These are phyloP conservation scores for Penicillium rolfsii DNA, from an alignment of 2,329 filamentous ascomycete genomes.

Conservation along the genomic window DNA sequence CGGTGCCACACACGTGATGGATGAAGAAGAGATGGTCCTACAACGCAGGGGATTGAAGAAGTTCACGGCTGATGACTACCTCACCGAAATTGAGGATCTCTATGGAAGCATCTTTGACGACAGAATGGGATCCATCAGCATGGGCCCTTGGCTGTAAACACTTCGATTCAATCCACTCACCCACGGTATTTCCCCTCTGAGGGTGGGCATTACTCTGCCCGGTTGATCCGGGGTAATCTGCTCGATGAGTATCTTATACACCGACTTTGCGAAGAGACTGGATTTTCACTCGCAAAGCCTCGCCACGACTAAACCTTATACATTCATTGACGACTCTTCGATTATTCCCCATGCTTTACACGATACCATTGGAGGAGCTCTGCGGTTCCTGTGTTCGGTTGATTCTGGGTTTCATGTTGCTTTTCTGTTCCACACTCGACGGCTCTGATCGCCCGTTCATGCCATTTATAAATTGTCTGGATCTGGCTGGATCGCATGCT, in stretches of 20 bases:
- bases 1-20: slow-evolving; percentile 63
- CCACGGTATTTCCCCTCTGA: not conserved
- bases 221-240: slow-evolving; percentile 27
- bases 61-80: slow-evolving; percentile 80
- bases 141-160: slow-evolving; percentile 46
- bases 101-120: slow-evolving; percentile 64
- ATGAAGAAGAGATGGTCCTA: slow-evolving; percentile 76
- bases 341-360: slow-evolving; percentile 21
- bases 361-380: slow-evolving; percentile 30
- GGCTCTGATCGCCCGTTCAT: not conserved
- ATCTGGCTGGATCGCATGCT: not conserved
- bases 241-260: slow-evolving; percentile 14
- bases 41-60: slow-evolving; percentile 69
- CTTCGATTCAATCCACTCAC: slow-evolving; percentile 12
- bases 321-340: slow-evolving; percentile 28
- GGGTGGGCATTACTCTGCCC: slow-evolving; percentile 10
- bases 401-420: not conserved
- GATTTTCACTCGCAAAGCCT: slow-evolving; percentile 22
- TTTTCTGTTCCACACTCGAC: not conserved
- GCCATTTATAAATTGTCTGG: slow-evolving; percentile 6
- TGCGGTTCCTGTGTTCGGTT: slow-evolving; percentile 19
- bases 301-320: slow-evolving; percentile 39
- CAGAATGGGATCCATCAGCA: slow-evolving; percentile 39
- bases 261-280: slow-evolving; percentile 30
- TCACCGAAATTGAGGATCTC: slow-evolving; percentile 74